Evolutionary conservation across 2,329 filamentous ascomycete species (phyloP).

Genomic region (Bipolaris gigantea): DNA sequence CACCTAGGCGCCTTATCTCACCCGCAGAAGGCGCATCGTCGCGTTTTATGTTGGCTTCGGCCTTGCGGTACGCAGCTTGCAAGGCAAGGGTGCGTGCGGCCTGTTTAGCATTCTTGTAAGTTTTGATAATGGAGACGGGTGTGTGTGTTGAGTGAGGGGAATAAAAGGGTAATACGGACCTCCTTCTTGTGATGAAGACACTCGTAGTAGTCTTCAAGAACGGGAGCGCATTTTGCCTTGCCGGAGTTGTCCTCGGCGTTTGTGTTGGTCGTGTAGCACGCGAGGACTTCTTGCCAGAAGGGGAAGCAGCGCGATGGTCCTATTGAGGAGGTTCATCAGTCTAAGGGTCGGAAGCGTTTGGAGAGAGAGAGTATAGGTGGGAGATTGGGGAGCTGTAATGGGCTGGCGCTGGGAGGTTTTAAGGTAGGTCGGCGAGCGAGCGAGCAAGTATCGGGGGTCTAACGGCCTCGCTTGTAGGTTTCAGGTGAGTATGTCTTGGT

Average conservation of each 20-base stretch:
- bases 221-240: constrained; percentile 83
- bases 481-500: accelerated
- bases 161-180: constrained; percentile 58
- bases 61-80: constrained; percentile 81
- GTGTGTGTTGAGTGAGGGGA: background rate
- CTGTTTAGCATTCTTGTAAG: constrained; percentile 50
- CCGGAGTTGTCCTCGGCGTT: constrained; percentile 74
- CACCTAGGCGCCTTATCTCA: constrained; percentile 82
- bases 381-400: background rate
- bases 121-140: background rate
- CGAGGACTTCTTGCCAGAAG: constrained; percentile 99
- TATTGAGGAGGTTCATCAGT: constrained; percentile 33
- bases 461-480: background rate
- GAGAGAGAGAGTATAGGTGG: background rate
- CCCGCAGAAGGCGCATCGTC: constrained; percentile 81
- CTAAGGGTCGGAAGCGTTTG: no score
- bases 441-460: background rate
- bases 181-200: constrained; percentile 99
- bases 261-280: constrained; percentile 96
- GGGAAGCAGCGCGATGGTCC: constrained; percentile 86
- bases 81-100: constrained; percentile 75
- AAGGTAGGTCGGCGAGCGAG: background rate
- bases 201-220: constrained; percentile 97
- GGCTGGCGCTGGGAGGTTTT: background rate
- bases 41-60: constrained; percentile 71